These are phyloP conservation scores for Coemansia sp. DNA, from an alignment of 371 early-diverging fungal species.

Conservation along the genomic window DNA sequence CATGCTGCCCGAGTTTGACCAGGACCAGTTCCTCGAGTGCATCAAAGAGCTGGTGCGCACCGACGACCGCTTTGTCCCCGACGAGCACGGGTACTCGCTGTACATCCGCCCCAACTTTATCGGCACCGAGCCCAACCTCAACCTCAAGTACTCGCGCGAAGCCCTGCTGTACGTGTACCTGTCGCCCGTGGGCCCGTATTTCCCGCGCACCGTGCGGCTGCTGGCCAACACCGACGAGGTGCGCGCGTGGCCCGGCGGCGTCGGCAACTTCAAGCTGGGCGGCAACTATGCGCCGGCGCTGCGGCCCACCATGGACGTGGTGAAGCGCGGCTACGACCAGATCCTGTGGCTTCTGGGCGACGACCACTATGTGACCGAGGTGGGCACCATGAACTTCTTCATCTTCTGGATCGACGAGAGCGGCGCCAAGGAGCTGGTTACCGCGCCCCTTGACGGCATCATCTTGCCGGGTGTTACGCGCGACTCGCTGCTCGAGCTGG, in stretches of 20 bases:
- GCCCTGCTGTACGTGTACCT: constrained; percentile 88
- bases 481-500: constrained; percentile 83
- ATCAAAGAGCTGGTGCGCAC: constrained; percentile 81
- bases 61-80: constrained; percentile 88
- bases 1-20: constrained; percentile 84
- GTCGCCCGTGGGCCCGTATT: constrained; percentile 97
- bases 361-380: constrained; percentile 87
- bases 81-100: constrained; percentile 88
- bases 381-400: constrained; percentile 97
- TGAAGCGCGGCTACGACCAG: constrained; percentile 84
- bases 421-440: constrained; percentile 78
- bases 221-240: constrained; percentile 81
- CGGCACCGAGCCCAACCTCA: constrained; percentile 75
- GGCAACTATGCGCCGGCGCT: constrained; percentile 87
- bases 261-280: constrained; percentile 92
- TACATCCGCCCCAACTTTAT: constrained; percentile 96
- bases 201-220: constrained; percentile 83
- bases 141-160: constrained; percentile 61
- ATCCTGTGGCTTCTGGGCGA: constrained; percentile 93
- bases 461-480: constrained; percentile 98
- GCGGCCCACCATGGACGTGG: constrained; percentile 86
- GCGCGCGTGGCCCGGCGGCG: constrained; percentile 97
- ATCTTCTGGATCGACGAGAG: constrained; percentile 76
- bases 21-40: constrained; percentile 75
- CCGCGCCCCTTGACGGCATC: constrained; percentile 93